Evolutionary conservation across 768 basidiomycete species (phyloP).

Genomic region (Phaeotremella fagi): DNA sequence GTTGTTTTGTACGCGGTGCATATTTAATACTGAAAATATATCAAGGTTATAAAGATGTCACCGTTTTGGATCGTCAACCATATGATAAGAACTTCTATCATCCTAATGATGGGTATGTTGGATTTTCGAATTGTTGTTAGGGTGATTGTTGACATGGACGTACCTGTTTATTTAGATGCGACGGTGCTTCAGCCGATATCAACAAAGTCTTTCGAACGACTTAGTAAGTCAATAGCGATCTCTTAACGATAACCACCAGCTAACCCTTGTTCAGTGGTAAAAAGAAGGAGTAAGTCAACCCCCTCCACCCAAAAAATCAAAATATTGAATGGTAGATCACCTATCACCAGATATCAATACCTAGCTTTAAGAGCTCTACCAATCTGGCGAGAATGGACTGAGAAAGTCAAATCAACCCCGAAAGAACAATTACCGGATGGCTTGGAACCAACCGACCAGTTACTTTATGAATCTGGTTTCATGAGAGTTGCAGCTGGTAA

Average conservation of each 20-base stretch:
- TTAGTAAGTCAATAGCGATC: conserved; percentile 1
- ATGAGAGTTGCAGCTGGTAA: conserved; percentile 8
- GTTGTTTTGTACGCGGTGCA: background rate
- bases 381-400: conserved; percentile 17
- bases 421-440: conserved; percentile 3
- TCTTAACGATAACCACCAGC: background rate
- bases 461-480: conserved; percentile 11
- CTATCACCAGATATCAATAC: conserved; percentile 11
- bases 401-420: background rate
- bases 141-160: no score
- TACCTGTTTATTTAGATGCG: conserved; percentile 5
- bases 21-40: background rate
- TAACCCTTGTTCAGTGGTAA: conserved; percentile 3
- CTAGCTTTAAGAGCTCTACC: conserved; percentile 6
- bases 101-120: conserved; percentile 9
- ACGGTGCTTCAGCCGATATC: conserved; percentile 18
- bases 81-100: conserved; percentile 14
- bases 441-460: background rate
- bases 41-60: conserved; percentile 21
- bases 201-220: conserved; percentile 19
- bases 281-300: background rate
- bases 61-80: conserved; percentile 13
- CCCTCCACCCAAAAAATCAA: no score
- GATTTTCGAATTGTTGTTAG: no score
- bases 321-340: no score